phyloP scores from a whole-genome alignment of 2,329 filamentous ascomycete species.

The Botrytis elliptica region DNA sequence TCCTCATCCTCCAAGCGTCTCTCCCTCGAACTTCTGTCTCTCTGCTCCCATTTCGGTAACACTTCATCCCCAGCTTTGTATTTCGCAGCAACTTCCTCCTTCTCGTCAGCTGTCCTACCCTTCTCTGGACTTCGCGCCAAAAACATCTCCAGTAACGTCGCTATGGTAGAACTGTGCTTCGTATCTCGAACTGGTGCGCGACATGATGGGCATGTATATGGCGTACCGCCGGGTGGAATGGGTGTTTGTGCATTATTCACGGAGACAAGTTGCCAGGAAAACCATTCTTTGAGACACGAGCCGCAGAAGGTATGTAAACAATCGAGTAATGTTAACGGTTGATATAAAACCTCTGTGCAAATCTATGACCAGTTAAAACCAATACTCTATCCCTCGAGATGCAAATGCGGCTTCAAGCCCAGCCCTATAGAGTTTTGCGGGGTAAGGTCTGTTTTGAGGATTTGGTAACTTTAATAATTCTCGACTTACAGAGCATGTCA shows the following conservation, averaged over 20 bases:
- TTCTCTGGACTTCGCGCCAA: conserved; percentile 76
- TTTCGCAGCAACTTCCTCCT: conserved; percentile 68
- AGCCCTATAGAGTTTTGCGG: conserved; percentile 1
- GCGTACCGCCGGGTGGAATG: conserved; percentile 30
- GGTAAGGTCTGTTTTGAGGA: conserved; percentile 12
- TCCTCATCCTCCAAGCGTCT: conserved; percentile 49
- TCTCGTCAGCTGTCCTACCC: conserved; percentile 68
- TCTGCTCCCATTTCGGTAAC: conserved; percentile 58
- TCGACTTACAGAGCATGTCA: conserved; percentile 84
- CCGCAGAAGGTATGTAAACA: conserved; percentile 96
- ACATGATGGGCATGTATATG: conserved; percentile 91
- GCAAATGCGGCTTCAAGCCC: conserved; percentile 4
- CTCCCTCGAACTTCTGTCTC: conserved; percentile 53
- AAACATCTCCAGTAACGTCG: conserved; percentile 86
- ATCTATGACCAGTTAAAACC: conserved; percentile 57
- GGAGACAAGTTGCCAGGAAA: conserved; percentile 62
- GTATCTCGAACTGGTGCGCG: conserved; percentile 83
- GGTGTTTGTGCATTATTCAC: conserved; percentile 32
- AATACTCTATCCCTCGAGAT: background rate
- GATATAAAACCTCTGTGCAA: conserved; percentile 91
- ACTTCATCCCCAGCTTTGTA: conserved; percentile 84
- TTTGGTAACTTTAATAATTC: conserved; percentile 1
- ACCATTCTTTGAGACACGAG: conserved; percentile 95
- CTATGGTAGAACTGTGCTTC: conserved; percentile 85
- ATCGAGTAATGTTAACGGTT: conserved; percentile 86